These are phyloP conservation scores for Ophiostoma piceae DNA, from an alignment of 2,329 filamentous ascomycete genomes.

Conservation along the genomic window DNA sequence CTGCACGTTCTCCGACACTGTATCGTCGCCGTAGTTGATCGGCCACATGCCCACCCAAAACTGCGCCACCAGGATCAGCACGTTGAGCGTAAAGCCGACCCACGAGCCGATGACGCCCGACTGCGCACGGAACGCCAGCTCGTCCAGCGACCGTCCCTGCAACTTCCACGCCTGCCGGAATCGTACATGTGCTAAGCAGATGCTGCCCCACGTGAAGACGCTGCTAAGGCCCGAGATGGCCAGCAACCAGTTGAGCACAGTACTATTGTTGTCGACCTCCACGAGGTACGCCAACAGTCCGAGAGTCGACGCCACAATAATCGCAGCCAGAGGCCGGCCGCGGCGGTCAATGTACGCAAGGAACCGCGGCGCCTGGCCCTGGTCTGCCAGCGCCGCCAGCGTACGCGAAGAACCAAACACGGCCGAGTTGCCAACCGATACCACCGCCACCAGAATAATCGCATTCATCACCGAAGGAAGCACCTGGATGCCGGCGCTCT, in stretches of 20 bases:
- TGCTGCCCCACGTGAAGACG: constrained; percentile 76
- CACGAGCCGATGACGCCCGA: constrained; percentile 75
- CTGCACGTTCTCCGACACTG: constrained; percentile 44
- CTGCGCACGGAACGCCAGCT: constrained; percentile 77
- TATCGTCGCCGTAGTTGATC: constrained; percentile 50
- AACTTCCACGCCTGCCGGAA: constrained; percentile 76
- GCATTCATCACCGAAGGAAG: constrained; percentile 88
- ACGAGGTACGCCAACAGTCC: constrained; percentile 76
- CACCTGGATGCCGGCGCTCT: constrained; percentile 72
- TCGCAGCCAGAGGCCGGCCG: constrained; percentile 72
- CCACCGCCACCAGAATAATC: constrained; percentile 85
- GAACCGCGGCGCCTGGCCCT: constrained; percentile 71
- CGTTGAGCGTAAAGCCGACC: constrained; percentile 70
- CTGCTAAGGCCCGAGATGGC: constrained; percentile 67
- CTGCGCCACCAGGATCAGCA: constrained; percentile 71
- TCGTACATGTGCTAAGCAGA: constrained; percentile 86
- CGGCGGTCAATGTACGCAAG: constrained; percentile 77
- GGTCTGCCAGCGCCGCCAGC: constrained; percentile 81
- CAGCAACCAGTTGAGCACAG: constrained; percentile 74
- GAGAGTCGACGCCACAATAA: constrained; percentile 59
- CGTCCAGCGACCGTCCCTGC: constrained; percentile 63
- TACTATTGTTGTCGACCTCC: constrained; percentile 52
- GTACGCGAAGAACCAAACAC: constrained; percentile 90
- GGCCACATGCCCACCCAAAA: constrained; percentile 85
- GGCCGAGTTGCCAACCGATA: constrained; percentile 87